Conservation (phyloP, 164 flowering plant species). For the Platanus orientalis region DNA sequence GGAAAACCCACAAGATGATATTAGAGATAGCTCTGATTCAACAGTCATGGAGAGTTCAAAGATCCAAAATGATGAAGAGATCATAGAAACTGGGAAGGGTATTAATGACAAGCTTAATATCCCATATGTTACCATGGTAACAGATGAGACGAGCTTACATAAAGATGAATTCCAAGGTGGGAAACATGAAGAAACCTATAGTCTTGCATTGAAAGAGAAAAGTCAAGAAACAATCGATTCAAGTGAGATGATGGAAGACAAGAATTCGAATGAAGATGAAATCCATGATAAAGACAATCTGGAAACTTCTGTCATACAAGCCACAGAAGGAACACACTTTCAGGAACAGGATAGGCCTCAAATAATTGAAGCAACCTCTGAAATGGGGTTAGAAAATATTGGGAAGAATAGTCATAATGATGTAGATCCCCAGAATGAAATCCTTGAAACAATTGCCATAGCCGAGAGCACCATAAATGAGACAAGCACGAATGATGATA, state of each 20-base stretch:
- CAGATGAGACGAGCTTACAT: background rate
- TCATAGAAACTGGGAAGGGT: background rate
- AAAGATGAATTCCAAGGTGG: background rate
- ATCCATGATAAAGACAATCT: background rate
- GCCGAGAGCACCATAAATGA: slow-evolving; percentile 1
- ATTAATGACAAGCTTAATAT: slow-evolving; percentile 1
- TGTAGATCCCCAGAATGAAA: background rate
- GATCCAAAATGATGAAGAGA: slow-evolving; percentile 12
- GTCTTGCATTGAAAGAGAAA: slow-evolving; percentile 3
- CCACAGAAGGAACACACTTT: background rate
- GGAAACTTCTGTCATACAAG: background rate
- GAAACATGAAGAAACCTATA: slow-evolving; percentile 12
- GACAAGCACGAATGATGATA: slow-evolving; percentile 8
- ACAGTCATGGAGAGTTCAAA: slow-evolving; percentile 1
- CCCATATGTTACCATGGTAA: background rate
- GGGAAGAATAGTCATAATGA: background rate
- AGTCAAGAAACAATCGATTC: slow-evolving; percentile 1
- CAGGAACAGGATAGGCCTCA: background rate
- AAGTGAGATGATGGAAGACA: background rate
- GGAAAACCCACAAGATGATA: slow-evolving; percentile 3
- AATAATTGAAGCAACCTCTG: slow-evolving; percentile 2
- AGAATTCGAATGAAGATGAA: slow-evolving; percentile 5
- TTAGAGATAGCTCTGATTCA: slow-evolving; percentile 4
- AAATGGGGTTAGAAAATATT: background rate
- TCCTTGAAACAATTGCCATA: background rate